Evolutionary conservation across 2,329 filamentous ascomycete species (phyloP).

Genomic region (Ceratocystis cubensis): DNA sequence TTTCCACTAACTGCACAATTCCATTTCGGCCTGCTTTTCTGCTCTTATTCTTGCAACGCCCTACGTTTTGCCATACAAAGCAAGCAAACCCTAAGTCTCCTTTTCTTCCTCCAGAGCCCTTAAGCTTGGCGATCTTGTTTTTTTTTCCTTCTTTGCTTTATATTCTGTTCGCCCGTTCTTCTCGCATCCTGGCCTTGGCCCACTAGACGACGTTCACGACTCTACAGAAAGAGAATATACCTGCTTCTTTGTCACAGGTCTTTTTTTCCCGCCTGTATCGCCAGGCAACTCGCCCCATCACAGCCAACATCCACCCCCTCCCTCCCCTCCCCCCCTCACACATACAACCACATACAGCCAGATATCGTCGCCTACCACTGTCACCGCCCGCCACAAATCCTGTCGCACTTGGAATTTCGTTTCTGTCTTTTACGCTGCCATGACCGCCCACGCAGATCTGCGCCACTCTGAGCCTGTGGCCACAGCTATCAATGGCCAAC

Average conservation of each 20-base stretch:
- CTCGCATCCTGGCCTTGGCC: background rate
- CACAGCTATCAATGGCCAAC: background rate
- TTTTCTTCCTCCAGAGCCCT: background rate
- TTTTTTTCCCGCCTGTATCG: background rate
- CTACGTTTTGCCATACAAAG: background rate
- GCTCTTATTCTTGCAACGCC: background rate
- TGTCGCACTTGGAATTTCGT: background rate
- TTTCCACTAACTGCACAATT: background rate
- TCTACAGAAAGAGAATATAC: background rate
- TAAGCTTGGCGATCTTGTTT: background rate
- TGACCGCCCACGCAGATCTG: conserved; percentile 19
- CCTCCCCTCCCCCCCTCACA: background rate
- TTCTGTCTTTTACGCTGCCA: background rate
- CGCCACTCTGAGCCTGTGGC: conserved; percentile 11
- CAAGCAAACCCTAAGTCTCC: background rate
- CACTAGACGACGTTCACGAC: background rate
- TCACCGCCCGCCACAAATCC: background rate
- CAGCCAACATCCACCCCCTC: background rate
- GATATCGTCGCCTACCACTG: background rate
- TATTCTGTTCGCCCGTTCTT: background rate
- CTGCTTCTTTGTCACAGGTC: background rate
- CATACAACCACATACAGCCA: background rate
- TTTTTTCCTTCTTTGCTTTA: background rate
- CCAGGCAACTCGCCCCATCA: background rate
- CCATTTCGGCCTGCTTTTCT: background rate